Percentiles rank a stretch among this genome's conserved stretches.
These are phyloP conservation scores for Mycosphaerella sp. DNA, from an alignment of 2,329 filamentous ascomycete genomes.

Conservation along the genomic window DNA sequence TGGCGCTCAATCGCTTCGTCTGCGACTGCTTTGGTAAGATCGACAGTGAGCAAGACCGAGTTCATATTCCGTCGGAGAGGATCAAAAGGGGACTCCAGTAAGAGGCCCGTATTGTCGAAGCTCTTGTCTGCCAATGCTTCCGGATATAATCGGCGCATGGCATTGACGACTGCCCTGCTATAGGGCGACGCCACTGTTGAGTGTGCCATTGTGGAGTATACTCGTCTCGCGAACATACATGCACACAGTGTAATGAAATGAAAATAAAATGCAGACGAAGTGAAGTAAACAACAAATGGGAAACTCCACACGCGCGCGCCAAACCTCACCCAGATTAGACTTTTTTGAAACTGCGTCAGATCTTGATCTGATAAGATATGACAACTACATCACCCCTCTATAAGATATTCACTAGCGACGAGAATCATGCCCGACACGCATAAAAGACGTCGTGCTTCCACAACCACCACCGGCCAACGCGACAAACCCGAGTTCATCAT, in stretches of 20 bases:
- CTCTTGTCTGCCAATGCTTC: slow-evolving; percentile 79
- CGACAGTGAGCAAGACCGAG: slow-evolving; percentile 75
- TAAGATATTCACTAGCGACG: not conserved
- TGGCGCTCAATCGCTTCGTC: slow-evolving; percentile 77
- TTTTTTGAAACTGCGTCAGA: too few species aligned
- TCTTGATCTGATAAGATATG: slow-evolving; percentile 4
- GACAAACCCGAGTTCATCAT: slow-evolving; percentile 26
- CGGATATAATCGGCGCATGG: slow-evolving; percentile 83
- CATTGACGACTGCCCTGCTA: slow-evolving; percentile 61
- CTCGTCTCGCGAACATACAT: slow-evolving; percentile 8
- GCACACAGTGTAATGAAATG: not conserved
- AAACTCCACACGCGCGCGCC: not conserved
- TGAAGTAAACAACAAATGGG: not conserved
- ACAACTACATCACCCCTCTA: slow-evolving; percentile 1
- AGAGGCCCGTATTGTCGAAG: slow-evolving; percentile 92
- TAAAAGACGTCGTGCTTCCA: slow-evolving; percentile 3
- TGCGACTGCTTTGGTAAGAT: slow-evolving; percentile 81
- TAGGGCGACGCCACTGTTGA: slow-evolving; percentile 50
- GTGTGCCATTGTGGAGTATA: slow-evolving; percentile 36
- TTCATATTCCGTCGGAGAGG: slow-evolving; percentile 52
- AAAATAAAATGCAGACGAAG: not conserved
- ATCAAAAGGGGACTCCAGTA: slow-evolving; percentile 62
- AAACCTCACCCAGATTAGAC: too few species aligned
- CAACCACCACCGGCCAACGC: not conserved
- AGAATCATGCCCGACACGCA: not conserved